Evolutionary conservation across 163 green algal genomes (phyloP).

Genomic region (Prototheca wickerhamii): DNA sequence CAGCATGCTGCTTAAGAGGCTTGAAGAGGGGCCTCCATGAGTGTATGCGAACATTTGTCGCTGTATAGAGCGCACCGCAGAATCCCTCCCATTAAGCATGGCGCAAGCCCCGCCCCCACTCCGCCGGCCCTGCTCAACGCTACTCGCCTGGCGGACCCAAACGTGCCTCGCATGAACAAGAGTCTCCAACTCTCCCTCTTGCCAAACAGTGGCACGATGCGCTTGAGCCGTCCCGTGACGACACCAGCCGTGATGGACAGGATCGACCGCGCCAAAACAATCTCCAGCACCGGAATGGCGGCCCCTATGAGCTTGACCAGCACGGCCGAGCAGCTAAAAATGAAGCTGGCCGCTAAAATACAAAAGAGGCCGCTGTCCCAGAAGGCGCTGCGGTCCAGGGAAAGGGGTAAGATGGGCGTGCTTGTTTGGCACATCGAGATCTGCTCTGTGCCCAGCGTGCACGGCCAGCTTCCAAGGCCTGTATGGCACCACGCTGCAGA

Average conservation of each 20-base stretch:
- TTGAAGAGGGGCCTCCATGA: not conserved
- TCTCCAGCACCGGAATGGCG: not conserved
- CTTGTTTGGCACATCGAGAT: not conserved
- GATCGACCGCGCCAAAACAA: not conserved
- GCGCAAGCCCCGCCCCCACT: not conserved
- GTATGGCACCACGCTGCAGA: too few species aligned
- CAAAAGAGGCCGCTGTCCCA: not conserved
- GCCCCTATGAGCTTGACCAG: not conserved
- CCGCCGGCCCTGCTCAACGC: not conserved
- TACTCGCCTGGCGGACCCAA: not conserved
- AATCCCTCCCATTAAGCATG: not conserved
- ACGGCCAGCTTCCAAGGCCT: too few species aligned
- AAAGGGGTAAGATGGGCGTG: not conserved
- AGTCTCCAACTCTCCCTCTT: not conserved
- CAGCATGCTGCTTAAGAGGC: not conserved
- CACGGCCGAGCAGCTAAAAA: not conserved
- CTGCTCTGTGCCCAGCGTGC: too few species aligned
- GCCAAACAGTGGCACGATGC: constrained; percentile 2
- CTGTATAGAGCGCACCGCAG: not conserved
- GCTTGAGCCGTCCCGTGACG: not conserved
- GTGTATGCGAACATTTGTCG: not conserved
- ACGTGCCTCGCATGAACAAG: not conserved
- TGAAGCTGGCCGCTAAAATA: not conserved
- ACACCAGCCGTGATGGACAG: not conserved
- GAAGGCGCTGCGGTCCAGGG: not conserved